Conservation (phyloP, 495 filamentous ascomycete genomes). For the Talaromyces wortmannii region DNA sequence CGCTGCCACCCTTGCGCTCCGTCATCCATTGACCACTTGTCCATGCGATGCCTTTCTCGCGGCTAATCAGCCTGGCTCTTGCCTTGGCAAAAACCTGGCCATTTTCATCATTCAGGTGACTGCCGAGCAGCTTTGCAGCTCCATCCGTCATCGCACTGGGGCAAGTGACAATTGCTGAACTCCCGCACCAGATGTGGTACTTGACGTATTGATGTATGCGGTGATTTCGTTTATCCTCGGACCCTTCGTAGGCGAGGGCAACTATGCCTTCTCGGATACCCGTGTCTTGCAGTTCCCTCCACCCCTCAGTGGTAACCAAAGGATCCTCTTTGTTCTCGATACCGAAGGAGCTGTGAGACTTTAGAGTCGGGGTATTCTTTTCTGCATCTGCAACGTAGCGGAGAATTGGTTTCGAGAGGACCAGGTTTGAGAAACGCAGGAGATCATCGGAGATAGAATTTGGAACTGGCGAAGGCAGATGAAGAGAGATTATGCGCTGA, state of each 20-base stretch:
- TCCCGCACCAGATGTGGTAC: constrained; percentile 58
- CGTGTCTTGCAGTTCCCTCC: constrained; percentile 29
- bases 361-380: constrained; percentile 46
- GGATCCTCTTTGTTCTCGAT: constrained; percentile 26
- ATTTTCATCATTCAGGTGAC: constrained; percentile 31
- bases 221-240: constrained; percentile 20
- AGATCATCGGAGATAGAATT: constrained; percentile 2
- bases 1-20: constrained; percentile 66
- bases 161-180: constrained; percentile 56
- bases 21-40: constrained; percentile 87
- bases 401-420: constrained; percentile 3
- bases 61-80: constrained; percentile 44
- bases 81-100: constrained; percentile 42
- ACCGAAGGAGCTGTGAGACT: constrained; percentile 20
- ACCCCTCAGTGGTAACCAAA: constrained; percentile 34
- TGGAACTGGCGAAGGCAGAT: constrained; percentile 1
- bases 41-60: constrained; percentile 53
- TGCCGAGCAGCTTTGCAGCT: constrained; percentile 53
- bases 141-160: constrained; percentile 68
- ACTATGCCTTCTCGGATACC: constrained; percentile 33
- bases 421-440: background rate
- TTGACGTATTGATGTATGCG: constrained; percentile 50
- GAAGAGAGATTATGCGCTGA: constrained; percentile 1
- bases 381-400: constrained; percentile 48
- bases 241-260: constrained; percentile 34